Base-by-base conservation (phyloP, 495 filamentous ascomycete species). In the Penicillium cinerascens region DNA sequence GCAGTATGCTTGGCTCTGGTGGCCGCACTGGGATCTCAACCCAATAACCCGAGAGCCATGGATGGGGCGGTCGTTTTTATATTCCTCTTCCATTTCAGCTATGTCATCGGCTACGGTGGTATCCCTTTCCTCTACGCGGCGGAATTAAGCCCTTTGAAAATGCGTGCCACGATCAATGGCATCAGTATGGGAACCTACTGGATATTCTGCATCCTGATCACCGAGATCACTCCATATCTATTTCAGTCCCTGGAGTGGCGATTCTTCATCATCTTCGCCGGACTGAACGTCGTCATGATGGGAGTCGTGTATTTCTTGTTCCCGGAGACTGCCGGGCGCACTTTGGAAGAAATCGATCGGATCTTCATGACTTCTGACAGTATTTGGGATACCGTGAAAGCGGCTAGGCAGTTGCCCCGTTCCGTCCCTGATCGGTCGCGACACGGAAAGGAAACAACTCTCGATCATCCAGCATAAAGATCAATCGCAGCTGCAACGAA, bases 301-400 rank as follows among this genome's bases (percentile, higher is more conserved):
- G 36, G 35, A 10, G 22, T 52, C 17, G 60, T 81, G 3, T 82
- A 61, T 47, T 72, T 79, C 51, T 79, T 70, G 66, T 59, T 81
- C 26, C 82, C 81, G 0, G 80, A 84, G 57, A 76, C 77, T 25
- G 74, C 76, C 45, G 77, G 75, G 6, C 70, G 77, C 9, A 73
- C 69, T 1, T 53, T 83, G 18, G 81, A 83, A 49, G 74, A 79
- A 46, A 77, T 84, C 22, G 80, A 85, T 52, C 75, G 78, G 59
- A 81, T 83, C 65, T 75, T 63, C 11, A 47, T 58, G 9, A 36
- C 49, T n/a, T 59, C 59, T 1, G 38, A 41, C 11, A 43, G 29
- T 2, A 52, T 53, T 16, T 47, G 54, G 40, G 58, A 56, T 26
- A 25, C 50, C 3, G 58, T 60, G 20, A 38, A 38, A 21, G 57